Conservation (phyloP, 2,329 filamentous ascomycete genomes). For the Arachnomyces sp. region DNA sequence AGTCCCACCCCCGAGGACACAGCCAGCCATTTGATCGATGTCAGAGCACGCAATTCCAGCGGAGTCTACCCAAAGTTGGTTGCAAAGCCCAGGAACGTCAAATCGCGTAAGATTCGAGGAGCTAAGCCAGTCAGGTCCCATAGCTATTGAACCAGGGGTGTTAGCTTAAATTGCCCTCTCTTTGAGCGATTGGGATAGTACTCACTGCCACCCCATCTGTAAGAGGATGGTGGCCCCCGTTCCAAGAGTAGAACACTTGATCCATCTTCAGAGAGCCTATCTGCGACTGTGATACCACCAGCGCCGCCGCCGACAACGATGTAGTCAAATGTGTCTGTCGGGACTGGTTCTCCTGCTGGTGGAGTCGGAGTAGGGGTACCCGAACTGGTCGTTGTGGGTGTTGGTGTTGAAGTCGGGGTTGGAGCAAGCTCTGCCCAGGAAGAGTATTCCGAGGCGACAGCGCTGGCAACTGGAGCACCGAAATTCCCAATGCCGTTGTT, state of each 20-base stretch:
- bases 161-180: slow-evolving; percentile 2
- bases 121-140: slow-evolving; percentile 55
- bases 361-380: slow-evolving; percentile 20
- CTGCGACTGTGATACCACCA: slow-evolving; percentile 48
- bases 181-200: slow-evolving; percentile 1
- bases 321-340: slow-evolving; percentile 27
- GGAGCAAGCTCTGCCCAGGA: slow-evolving; percentile 23
- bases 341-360: slow-evolving; percentile 24
- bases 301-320: slow-evolving; percentile 41
- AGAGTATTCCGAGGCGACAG: slow-evolving; percentile 33
- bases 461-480: slow-evolving; percentile 37
- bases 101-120: slow-evolving; percentile 60
- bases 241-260: slow-evolving; percentile 59
- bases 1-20: slow-evolving; percentile 60
- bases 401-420: slow-evolving; percentile 12
- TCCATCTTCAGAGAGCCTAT: slow-evolving; percentile 57
- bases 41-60: slow-evolving; percentile 60
- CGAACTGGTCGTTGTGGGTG: slow-evolving; percentile 19
- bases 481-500: slow-evolving; percentile 51
- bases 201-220: slow-evolving; percentile 53
- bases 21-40: slow-evolving; percentile 66
- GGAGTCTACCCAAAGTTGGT: slow-evolving; percentile 60
- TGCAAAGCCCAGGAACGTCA: slow-evolving; percentile 64
- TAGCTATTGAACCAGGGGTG: slow-evolving; percentile 28
- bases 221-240: slow-evolving; percentile 55